phyloP scores from a whole-genome alignment of 257 asterid genomes.

The Agastache rugosa region DNA sequence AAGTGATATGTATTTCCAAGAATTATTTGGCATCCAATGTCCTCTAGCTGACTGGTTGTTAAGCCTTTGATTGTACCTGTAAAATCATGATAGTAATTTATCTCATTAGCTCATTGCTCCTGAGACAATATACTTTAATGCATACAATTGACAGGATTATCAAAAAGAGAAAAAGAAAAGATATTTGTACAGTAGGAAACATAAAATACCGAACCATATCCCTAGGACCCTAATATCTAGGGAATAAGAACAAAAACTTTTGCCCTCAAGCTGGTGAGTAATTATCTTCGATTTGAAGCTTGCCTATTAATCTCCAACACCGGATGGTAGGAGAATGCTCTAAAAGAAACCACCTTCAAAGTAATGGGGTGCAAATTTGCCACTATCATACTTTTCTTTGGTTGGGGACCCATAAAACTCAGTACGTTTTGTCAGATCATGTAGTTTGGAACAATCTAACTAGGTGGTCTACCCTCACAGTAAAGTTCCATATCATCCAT shows the following conservation, averaged over 20 bases:
- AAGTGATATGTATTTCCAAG: constrained; percentile 97
- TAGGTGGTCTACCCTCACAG: neutral
- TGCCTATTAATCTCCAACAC: no score
- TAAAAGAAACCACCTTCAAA: no score
- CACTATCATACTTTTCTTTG: neutral
- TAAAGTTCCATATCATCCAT: neutral
- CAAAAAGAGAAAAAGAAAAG: neutral
- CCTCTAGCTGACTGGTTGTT: constrained; percentile 88
- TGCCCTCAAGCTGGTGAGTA: neutral
- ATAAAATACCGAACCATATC: neutral
- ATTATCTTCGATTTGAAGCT: neutral
- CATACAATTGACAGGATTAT: neutral
- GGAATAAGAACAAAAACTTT: neutral
- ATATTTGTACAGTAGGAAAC: neutral
- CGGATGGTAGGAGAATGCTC: no score
- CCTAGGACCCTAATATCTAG: neutral
- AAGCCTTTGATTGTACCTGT: constrained; percentile 94
- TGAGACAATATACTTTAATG: neutral
- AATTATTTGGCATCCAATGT: constrained; percentile 96
- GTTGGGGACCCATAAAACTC: neutral
- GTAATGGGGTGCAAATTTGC: no score
- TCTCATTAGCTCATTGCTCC: neutral
- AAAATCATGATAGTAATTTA: constrained; percentile 26
- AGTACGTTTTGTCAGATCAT: neutral
- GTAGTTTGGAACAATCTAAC: neutral